Percentiles rank a stretch among this genome's conserved stretches.
phyloP scores from a whole-genome alignment of 441 rosid species.

The Pelargonium cotyledonis region DNA sequence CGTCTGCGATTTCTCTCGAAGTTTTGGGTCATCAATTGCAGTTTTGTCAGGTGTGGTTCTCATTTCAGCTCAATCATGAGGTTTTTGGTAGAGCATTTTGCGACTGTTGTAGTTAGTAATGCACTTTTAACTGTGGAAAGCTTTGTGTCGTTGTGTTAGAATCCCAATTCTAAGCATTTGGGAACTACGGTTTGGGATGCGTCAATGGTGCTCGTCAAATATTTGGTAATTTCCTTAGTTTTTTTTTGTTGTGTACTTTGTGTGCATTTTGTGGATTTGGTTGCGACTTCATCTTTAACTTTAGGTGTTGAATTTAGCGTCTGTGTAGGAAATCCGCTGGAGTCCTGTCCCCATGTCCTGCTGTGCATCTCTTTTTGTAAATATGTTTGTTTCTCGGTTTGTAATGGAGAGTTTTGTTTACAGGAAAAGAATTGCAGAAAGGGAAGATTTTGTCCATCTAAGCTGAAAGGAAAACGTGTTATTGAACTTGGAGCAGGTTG shows the following conservation, averaged over 20 bases:
- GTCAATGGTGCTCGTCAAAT: slow-evolving; percentile 83
- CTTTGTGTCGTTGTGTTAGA: slow-evolving; percentile 40
- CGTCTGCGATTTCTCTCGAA: slow-evolving; percentile 58
- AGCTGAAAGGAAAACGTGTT: slow-evolving; percentile 82
- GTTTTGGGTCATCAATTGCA: slow-evolving; percentile 68
- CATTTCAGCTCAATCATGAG: background rate
- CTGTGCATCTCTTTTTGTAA: background rate
- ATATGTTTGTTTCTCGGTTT: background rate
- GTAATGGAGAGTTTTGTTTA: slow-evolving; percentile 6
- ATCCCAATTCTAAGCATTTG: slow-evolving; percentile 89
- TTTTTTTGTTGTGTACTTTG: background rate
- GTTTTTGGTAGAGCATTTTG: background rate
- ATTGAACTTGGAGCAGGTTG: slow-evolving; percentile 98
- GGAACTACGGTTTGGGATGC: slow-evolving; percentile 99
- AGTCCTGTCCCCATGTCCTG: background rate
- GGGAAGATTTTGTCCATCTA: slow-evolving; percentile 74
- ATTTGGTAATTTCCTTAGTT: slow-evolving; percentile 48
- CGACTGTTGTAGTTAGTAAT: background rate
- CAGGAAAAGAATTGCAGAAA: slow-evolving; percentile 88
- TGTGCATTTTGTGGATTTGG: background rate
- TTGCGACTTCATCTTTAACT: background rate
- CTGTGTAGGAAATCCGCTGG: slow-evolving; percentile 3
- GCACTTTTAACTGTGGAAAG: slow-evolving; percentile 14
- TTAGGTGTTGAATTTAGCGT: background rate
- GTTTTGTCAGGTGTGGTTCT: slow-evolving; percentile 56